A percentile compares a stretch with the other conserved stretches of the same genome.
phyloP scores from a whole-genome alignment of 352 stramenopile species.

The Sclerospora graminicola region DNA sequence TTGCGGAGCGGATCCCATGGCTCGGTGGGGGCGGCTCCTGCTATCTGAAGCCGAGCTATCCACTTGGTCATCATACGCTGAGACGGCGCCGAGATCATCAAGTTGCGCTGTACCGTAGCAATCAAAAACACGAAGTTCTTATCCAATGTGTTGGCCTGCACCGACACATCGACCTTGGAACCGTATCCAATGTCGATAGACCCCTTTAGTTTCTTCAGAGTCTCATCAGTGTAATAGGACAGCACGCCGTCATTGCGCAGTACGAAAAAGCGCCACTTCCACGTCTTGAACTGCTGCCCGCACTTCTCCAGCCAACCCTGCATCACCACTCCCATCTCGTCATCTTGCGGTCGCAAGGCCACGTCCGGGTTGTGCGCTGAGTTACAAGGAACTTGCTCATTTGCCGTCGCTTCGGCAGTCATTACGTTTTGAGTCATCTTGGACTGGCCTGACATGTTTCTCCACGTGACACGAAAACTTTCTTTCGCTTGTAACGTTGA shows the following conservation, averaged over 20 bases:
- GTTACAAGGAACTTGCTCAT: constrained; percentile 11
- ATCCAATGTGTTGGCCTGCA: constrained; percentile 75
- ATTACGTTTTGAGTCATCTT: constrained; percentile 20
- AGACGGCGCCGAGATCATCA: constrained; percentile 73
- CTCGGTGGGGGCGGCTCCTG: constrained; percentile 48
- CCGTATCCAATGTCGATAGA: constrained; percentile 64
- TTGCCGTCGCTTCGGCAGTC: constrained; percentile 13
- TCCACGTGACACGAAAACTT: constrained; percentile 49
- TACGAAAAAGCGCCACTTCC: constrained; percentile 86
- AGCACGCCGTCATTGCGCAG: constrained; percentile 70
- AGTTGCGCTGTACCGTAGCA: constrained; percentile 56
- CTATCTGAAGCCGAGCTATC: constrained; percentile 67
- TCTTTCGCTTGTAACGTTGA: constrained; percentile 31
- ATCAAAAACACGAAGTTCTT: constrained; percentile 82
- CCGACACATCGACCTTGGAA: constrained; percentile 65
- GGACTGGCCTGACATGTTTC: constrained; percentile 39
- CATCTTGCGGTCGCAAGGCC: constrained; percentile 25
- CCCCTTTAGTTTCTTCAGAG: constrained; percentile 67
- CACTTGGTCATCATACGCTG: constrained; percentile 74
- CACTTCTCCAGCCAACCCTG: constrained; percentile 85
- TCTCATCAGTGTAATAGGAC: constrained; percentile 72
- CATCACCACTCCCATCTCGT: constrained; percentile 66
- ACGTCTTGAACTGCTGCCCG: constrained; percentile 84
- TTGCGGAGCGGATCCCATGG: constrained; percentile 73
- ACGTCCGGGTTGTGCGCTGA: constrained; percentile 28